phyloP scores from a whole-genome alignment of 2,329 filamentous ascomycete genomes.

The Cytospora piceicola region DNA sequence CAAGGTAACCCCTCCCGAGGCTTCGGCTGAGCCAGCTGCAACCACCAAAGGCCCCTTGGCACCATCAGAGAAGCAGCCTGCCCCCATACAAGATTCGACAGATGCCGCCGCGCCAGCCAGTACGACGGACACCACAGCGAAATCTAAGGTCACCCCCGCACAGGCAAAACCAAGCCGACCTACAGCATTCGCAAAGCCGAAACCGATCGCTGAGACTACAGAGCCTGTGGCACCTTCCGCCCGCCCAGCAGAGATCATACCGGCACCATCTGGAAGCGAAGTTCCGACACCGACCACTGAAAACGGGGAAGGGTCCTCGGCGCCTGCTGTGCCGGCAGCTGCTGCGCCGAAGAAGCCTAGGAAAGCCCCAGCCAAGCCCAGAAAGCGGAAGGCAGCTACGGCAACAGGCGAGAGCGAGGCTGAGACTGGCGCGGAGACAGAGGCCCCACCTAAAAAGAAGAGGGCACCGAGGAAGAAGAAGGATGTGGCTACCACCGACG shows the following conservation, averaged over 20 bases:
- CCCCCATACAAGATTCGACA: background rate
- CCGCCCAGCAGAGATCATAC: background rate
- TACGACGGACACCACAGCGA: conserved; percentile 6
- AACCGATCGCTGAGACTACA: conserved; percentile 17
- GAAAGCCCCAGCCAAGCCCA: conserved; percentile 25
- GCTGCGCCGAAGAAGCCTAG: conserved; percentile 6
- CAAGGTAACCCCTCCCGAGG: conserved; percentile 1
- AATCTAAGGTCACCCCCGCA: background rate
- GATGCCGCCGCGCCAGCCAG: background rate
- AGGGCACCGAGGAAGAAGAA: conserved; percentile 31
- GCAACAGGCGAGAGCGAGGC: conserved; percentile 28
- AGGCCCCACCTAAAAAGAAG: conserved; percentile 33
- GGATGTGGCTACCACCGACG: conserved; percentile 30
- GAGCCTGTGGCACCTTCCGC: conserved; percentile 6
- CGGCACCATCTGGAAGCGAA: conserved; percentile 5
- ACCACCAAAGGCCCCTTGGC: background rate
- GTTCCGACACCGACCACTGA: conserved; percentile 16
- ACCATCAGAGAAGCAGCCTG: background rate
- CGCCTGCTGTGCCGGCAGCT: background rate
- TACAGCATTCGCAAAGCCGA: background rate
- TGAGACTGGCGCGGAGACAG: conserved; percentile 17
- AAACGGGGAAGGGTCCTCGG: conserved; percentile 20
- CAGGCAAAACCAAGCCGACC: conserved; percentile 1
- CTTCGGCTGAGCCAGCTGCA: background rate
- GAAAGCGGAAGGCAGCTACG: conserved; percentile 33